phyloP scores from a whole-genome alignment of 805 yeast species.

The Ogataea trehalophila region DNA sequence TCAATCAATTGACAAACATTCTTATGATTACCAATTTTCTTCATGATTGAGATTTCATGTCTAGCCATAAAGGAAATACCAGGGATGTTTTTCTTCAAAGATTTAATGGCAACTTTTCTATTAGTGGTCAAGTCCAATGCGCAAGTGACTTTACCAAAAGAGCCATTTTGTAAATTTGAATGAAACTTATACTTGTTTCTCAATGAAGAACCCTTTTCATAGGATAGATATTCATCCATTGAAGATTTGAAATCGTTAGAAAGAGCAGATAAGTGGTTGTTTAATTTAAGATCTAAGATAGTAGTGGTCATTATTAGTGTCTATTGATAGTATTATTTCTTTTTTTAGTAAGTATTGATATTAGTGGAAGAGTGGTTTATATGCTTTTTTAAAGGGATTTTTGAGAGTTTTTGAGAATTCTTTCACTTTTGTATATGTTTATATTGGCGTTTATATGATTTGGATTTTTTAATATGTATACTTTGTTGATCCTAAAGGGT shows the following conservation, averaged over 20 bases:
- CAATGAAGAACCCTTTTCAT: conserved; percentile 36
- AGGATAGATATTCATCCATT: conserved; percentile 36
- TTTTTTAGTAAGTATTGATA: too few relatives aligned
- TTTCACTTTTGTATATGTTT: neutral
- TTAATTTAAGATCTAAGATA: conserved; percentile 12
- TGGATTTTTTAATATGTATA: too few relatives aligned
- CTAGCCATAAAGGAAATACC: conserved; percentile 43
- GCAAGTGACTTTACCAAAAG: conserved; percentile 57
- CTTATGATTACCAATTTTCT: conserved; percentile 39
- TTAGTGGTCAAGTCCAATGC: conserved; percentile 37
- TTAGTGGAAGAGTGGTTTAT: too few relatives aligned
- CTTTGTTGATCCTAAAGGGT: too few relatives aligned
- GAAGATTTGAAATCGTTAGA: conserved; percentile 23
- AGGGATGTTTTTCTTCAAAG: conserved; percentile 41
- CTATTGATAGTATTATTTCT: too few relatives aligned
- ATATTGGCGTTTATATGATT: too few relatives aligned
- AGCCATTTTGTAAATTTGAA: conserved; percentile 47
- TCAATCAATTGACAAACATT: conserved; percentile 58
- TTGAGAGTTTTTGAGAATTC: too few relatives aligned
- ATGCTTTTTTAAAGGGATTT: too few relatives aligned
- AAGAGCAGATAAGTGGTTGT: conserved; percentile 12
- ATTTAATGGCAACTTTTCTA: conserved; percentile 48
- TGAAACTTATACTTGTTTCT: conserved; percentile 39
- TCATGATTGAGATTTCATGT: conserved; percentile 48
- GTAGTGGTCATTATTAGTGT: conserved; percentile 13